phyloP scores from a whole-genome alignment of 2,329 filamentous ascomycete species.

The Arthrobotrys iridis region DNA sequence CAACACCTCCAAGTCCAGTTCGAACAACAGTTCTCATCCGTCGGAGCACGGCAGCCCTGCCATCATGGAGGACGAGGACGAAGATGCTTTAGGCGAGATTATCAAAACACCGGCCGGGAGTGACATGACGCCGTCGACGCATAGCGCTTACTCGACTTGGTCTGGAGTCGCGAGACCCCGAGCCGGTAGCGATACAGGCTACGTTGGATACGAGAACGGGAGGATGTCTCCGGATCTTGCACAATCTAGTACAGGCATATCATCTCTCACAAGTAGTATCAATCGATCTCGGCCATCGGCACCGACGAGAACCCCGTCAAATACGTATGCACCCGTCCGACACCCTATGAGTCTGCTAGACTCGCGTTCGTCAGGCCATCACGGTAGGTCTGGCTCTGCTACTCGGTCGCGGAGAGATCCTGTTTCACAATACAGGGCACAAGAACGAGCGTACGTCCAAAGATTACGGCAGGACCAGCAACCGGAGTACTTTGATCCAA shows the following conservation, averaged over 20 bases:
- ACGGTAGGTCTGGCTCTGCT: conserved; percentile 67
- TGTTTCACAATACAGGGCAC: conserved; percentile 78
- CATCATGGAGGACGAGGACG: conserved; percentile 54
- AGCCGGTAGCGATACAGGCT: conserved; percentile 62
- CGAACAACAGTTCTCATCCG: conserved; percentile 29
- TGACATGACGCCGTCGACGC: conserved; percentile 54
- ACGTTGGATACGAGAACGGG: conserved; percentile 61
- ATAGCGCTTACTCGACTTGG: conserved; percentile 56
- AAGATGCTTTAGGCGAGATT: conserved; percentile 51
- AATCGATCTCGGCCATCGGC: conserved; percentile 71
- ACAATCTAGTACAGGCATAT: conserved; percentile 55
- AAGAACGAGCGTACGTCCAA: conserved; percentile 95
- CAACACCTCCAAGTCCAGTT: conserved; percentile 40
- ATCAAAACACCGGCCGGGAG: conserved; percentile 46
- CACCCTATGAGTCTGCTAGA: conserved; percentile 61
- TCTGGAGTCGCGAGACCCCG: conserved; percentile 57
- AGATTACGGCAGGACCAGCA: conserved; percentile 82
- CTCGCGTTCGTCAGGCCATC: conserved; percentile 61
- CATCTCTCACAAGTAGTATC: conserved; percentile 59
- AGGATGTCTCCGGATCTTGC: conserved; percentile 58
- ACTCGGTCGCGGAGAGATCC: conserved; percentile 69
- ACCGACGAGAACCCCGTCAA: conserved; percentile 78
- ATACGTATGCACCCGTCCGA: conserved; percentile 75
- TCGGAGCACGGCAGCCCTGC: conserved; percentile 45
- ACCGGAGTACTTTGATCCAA: conserved; percentile 74